phyloP scores from a whole-genome alignment of 1,139 yeast species.

The Dujonia santamariae region DNA sequence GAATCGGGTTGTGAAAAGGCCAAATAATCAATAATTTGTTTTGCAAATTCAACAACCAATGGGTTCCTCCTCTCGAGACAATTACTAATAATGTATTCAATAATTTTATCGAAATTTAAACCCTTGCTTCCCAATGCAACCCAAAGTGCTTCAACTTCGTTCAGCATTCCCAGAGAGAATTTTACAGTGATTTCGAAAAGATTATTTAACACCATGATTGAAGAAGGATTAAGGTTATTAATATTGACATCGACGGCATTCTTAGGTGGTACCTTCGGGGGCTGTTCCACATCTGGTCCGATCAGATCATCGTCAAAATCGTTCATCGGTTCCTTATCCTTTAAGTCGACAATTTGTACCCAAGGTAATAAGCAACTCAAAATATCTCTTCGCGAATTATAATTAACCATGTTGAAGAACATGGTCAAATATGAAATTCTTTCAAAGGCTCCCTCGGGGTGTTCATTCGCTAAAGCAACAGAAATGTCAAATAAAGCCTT shows the following conservation, averaged over 20 bases:
- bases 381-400: conserved; percentile 64
- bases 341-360: conserved; percentile 76
- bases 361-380: conserved; percentile 83
- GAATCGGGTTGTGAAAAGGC: conserved; percentile 60
- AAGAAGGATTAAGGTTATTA: conserved; percentile 39
- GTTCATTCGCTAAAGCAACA: conserved; percentile 48
- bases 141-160: conserved; percentile 94
- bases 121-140: conserved; percentile 78
- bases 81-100: conserved; percentile 66
- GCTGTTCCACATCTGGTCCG: too few relatives aligned
- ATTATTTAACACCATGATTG: conserved; percentile 78
- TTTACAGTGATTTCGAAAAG: conserved; percentile 81
- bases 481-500: conserved; percentile 72
- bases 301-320: conserved; percentile 6
- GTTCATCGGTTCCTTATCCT: conserved; percentile 16
- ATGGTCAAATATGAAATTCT: conserved; percentile 72
- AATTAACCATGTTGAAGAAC: conserved; percentile 62
- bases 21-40: conserved; percentile 78
- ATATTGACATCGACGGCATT: background rate
- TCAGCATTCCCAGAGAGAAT: conserved; percentile 68
- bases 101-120: conserved; percentile 66
- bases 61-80: conserved; percentile 74
- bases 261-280: conserved; percentile 1
- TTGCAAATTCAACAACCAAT: conserved; percentile 69
- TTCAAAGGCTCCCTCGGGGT: conserved; percentile 55